Evolutionary conservation across 1,139 yeast genomes (phyloP), one percentile per base, ranked within the genome.

Genomic region (Yamadazyma conglobata): DNA sequence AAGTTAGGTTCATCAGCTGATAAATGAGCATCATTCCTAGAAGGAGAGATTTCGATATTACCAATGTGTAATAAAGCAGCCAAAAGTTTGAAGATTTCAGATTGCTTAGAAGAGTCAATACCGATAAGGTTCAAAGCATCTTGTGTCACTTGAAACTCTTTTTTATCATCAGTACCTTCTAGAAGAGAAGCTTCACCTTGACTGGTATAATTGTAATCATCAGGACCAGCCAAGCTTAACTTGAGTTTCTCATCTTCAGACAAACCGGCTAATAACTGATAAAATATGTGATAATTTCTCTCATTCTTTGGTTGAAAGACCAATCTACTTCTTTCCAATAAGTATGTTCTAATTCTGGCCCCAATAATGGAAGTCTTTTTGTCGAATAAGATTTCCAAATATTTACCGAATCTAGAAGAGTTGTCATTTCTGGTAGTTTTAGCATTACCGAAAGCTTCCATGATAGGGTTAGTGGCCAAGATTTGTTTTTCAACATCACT

Each of bases 361-460:
- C 98, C 98, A 47, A 87, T 82, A 50, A 91, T 91, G 27, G 86
- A 76, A 10, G 84, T 77, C 18, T 73, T 55, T 22, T 71, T 59
- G 57, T 88, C 83, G 53, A 91, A 91, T 45, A 87, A 66, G 46
- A 91, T 91, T 60, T 91, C 97, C 51, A 91, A 70, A 54, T 91
- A 91, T 58, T 91, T 91, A 54, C 98, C 98, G 54, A 91, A 91
- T 56, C 98, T 80, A 12, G 97, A 89, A 23, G 97, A 91, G 59
- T 91, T 91, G 59, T 91, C 97, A 55, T 91, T 91, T 65, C 98
- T 79, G 3, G 95, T 88, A 4, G 98, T 91, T 58, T 91, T 91
- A 10, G 98, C 97, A 56, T 91, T 91, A 70, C 98, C 98, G 58
- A 91, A 91, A 1, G 97, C 94, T 62, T 91, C 98, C 93, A 91